phyloP scores from a whole-genome alignment of 2,329 filamentous ascomycete species.

The Fusarium fracticaudum region DNA sequence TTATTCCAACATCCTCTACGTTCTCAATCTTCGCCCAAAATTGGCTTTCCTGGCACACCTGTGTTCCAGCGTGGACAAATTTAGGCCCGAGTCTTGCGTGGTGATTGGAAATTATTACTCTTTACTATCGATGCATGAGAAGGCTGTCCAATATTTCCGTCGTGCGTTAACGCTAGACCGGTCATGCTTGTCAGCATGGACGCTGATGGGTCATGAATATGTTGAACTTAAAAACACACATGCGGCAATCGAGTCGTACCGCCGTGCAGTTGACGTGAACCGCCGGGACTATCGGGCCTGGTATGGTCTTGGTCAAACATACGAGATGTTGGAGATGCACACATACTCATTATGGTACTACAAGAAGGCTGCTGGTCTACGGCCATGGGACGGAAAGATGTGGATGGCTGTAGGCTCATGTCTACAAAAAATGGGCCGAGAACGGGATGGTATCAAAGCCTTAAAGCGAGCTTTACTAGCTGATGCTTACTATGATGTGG shows the following conservation, averaged over 20 bases:
- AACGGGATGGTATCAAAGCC: constrained; percentile 92
- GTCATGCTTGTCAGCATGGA: constrained; percentile 94
- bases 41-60: constrained; percentile 92
- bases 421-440: constrained; percentile 86
- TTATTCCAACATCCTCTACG: constrained; percentile 97
- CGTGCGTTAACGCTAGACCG: constrained; percentile 90
- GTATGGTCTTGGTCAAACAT: constrained; percentile 97
- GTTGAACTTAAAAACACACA: constrained; percentile 99
- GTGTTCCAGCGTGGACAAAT: constrained; percentile 91
- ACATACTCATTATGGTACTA: constrained; percentile 98
- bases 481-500: constrained; percentile 82
- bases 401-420: constrained; percentile 97
- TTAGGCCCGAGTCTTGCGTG: constrained; percentile 95
- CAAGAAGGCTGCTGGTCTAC: constrained; percentile 89
- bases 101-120: constrained; percentile 98
- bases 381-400: constrained; percentile 98
- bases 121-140: constrained; percentile 92
- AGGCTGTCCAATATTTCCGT: constrained; percentile 97
- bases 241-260: constrained; percentile 95
- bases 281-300: constrained; percentile 96
- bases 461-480: constrained; percentile 91
- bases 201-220: constrained; percentile 98
- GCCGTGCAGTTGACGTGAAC: constrained; percentile 94
- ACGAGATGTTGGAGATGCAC: constrained; percentile 98
- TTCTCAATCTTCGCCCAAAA: constrained; percentile 87